Base-by-base conservation (phyloP, 2,329 filamentous ascomycete species). In the Alternaria tenuissima region DNA sequence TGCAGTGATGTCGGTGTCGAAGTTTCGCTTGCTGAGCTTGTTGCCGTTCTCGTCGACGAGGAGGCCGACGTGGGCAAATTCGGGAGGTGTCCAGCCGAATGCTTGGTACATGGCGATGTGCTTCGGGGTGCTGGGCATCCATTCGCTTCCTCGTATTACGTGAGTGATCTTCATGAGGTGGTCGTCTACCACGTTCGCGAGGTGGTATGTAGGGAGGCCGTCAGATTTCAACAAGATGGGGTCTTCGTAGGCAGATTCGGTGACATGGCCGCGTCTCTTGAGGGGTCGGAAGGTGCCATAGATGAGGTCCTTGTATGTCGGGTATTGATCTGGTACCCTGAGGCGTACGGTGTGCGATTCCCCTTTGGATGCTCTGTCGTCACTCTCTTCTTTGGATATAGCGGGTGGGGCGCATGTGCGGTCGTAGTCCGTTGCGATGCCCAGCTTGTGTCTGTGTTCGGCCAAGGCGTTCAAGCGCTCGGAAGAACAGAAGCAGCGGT, bases 121-220 rank as follows among this genome's bases (percentile, higher is more conserved):
- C 74, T 91, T 91, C 0, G 94, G 93, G 0, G 95, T 98, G 0
- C 94, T 97, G 34, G 94, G 88, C 81, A 99, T 91, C 95, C 95
- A 99, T 86, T 99, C 95, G 85, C 91, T 90, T 54, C 94, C 95
- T 42, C 95, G 89, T 59, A 99, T 91, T 14, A 99, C 95, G 78
- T 98, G 94, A 0, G 94, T 97, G 67, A 99, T 96, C 61, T 92
- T 82, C 95, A 99, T 99, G 61, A 91, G 83, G 77, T 97, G 92
- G 73, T 99, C 95, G 74, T 99, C 95, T 5, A 99, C 90, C 8
- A 99, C 94, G 73, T 98, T 99, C 5, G 95, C 95, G 62, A 99
- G 89, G 78, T 99, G 95, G 74, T 99, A 99, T 0, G 96, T 99
- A 0, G 95, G 95, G 65, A 91, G 91, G 0, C 93, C 94, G 75